Base-by-base conservation (phyloP, 371 early-diverging fungal genomes). In the Apophysomyces ossiformis region DNA sequence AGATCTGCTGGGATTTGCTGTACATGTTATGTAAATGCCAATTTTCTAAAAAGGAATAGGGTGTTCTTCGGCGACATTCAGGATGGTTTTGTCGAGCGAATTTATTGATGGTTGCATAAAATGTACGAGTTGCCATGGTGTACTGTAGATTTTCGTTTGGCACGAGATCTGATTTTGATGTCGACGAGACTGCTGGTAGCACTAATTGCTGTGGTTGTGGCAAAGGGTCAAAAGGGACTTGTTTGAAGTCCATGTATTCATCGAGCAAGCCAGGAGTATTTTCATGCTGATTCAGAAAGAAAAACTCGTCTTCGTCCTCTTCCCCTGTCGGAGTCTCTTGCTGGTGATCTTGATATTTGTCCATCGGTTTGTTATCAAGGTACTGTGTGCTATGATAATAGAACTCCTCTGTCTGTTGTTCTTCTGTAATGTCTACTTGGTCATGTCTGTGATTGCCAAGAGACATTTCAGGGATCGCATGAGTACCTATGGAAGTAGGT, bases 21-120 rank as follows among this genome's bases (percentile, higher is more conserved):
- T 82, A 82, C 61, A 82, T 82, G 65, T 71, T 79, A 64, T 82
- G 83, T 13, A 82, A 45, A 45, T 71, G 72, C 79, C 74, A 78
- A 37, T 69, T 79, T 54, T 79, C 78, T 38, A 76, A 54, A 60
- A 82, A 82, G 15, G 76, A 69, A 61, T 80, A 77, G 38, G 73
- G 69, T 60, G 75, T 7, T 32, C 71, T 65, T 61, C 72, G 45
- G 59, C 64, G 71, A 45, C 66, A 44, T 36, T 66, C 65, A 58
- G 73, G 67, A 67, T 65, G 69, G 47, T 56, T 57, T 64, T 77
- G 75, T 32, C 67, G 68, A 7, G 76, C 67, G 37, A 82, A 79
- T 58, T 82, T 82, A 37, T 78, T 64, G 60, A 79, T 75, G 5
- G 83, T 82, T 2, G 78, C 79, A 72, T 77, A 78, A 47, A 77